Evolutionary conservation across 495 filamentous ascomycete species (phyloP), one percentile per base, ranked within the genome.

Genomic region (Aspergillus sclerotiicarbonarius): DNA sequence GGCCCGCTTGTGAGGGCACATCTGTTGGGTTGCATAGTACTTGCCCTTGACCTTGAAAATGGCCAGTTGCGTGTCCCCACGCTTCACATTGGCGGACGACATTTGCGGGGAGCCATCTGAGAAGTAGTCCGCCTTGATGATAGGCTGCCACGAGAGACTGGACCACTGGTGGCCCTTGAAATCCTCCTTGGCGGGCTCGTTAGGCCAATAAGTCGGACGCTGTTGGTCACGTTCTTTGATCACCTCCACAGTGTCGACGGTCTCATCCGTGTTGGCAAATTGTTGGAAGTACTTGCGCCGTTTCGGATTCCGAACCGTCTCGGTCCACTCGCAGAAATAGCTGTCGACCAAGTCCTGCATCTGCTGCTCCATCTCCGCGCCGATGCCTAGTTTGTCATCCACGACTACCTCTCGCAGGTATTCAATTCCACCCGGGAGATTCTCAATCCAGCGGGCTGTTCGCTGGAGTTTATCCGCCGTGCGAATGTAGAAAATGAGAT

Each of bases 241-340:
- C 5, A 85, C 73, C 60, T 96, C 92, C 41, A 92, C 79, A 4
- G 74, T 83, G 8, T 89, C 84, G 39, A 90, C 70, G 0, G 78
- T 82, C 8, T 94, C 92, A 47, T 72, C 62, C 0, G 91, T 96
- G 80, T 98, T 98, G 55, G 84, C 87, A 60, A 98, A 98, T 71
- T 96, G 93, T 30, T 80, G 72, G 81, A 98, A 98, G 45, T 82
- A 78, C 62, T 86, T 86, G 15, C 87, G 81, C 8, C 86, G 80
- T 33, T 83, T 78, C 0, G 90, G 89, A 58, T 85, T 77, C 16
- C 82, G 82, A 69, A 96, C 79, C 0, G 89, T 90, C 65, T 93
- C 90, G 15, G 90, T 91, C 93, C 93, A 98, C 67, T 98, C 93
- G 76, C 92, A 94, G 77, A 93, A 96, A 72, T 86, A 98, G n/a